Evolutionary conservation across 2,329 filamentous ascomycete genomes (phyloP).

Genomic region (Knufia petricola): DNA sequence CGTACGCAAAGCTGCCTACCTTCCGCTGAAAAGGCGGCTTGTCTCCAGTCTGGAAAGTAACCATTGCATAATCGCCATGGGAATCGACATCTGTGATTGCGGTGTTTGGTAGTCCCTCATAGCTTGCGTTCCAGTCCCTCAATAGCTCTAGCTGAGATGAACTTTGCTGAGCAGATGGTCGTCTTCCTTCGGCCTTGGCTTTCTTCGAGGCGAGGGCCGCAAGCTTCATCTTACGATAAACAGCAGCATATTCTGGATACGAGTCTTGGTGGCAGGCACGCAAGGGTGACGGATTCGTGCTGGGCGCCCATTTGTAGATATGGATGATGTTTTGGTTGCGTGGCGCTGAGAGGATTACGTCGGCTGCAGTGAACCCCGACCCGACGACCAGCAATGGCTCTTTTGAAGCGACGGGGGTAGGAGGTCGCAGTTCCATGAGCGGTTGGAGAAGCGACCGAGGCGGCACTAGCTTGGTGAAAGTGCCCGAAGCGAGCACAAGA

Average conservation of each 20-base stretch:
- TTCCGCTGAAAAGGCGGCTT: constrained; percentile 36
- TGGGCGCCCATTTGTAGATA: constrained; percentile 51
- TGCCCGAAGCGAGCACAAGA: constrained; percentile 50
- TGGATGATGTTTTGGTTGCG: constrained; percentile 47
- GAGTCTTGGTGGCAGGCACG: constrained; percentile 50
- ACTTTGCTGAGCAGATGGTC: constrained; percentile 23
- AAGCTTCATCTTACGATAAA: constrained; percentile 52
- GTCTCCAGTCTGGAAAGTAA: constrained; percentile 37
- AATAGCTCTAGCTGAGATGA: constrained; percentile 39
- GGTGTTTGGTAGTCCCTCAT: constrained; percentile 49
- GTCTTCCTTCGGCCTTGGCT: constrained; percentile 25
- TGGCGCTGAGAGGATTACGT: constrained; percentile 48
- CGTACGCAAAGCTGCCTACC: constrained; percentile 45
- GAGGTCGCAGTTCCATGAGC: constrained; percentile 27
- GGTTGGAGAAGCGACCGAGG: constrained; percentile 42
- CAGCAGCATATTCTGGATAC: constrained; percentile 52
- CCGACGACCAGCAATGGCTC: constrained; percentile 47
- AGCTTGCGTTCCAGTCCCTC: constrained; percentile 41
- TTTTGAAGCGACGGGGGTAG: constrained; percentile 9
- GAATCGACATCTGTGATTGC: constrained; percentile 35
- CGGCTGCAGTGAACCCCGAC: constrained; percentile 53
- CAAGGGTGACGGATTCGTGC: constrained; percentile 46
- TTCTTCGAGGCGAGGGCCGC: constrained; percentile 28
- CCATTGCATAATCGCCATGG: constrained; percentile 24
- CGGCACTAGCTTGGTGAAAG: constrained; percentile 46